Evolutionary conservation across 2,329 filamentous ascomycete genomes (phyloP), one percentile per base, ranked within the genome.

Genomic region (Apiospora malaysiana): DNA sequence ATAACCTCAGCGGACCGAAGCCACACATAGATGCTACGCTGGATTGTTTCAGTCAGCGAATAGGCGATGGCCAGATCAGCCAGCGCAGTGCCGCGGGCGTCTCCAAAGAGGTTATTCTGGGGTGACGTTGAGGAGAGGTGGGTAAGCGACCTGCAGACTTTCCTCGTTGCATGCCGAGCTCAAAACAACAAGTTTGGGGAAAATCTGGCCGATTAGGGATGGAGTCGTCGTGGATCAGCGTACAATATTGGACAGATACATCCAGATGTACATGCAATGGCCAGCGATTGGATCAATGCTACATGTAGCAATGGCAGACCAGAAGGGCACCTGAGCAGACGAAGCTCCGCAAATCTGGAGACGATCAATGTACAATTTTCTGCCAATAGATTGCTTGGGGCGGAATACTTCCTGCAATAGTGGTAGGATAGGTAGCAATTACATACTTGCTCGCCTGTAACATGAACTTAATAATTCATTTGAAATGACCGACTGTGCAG

Each of bases 1-100:
- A 63, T 40, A 63, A 63, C 56, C 56, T 63, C 56, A 40, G 56
- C 56, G 56, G 56, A n/a, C 32, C 56, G 56, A 63, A 63, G 56
- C 18, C 56, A 40, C n/a, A 63, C 56, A 40, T 63, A 63, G 56
- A 63, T 63, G 56, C 32, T 40, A 63, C 56, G 56, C 56, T 63
- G 56, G 56, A 37, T 63, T 40, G 56, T 40, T 63, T 63, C 56
- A 63, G 7, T 21, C 56, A 40, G 56, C 56, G 56, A 63, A 63
- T 63, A 6, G 32, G 18, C 37, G 56, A 14, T 32, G 12, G 56
- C 56, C 56, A 63, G 56, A 40, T 37, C 51, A 59, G 18, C 51
- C 43, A 21, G 43, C 12, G 8, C 40, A 42, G 51, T 32, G 27
- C 51, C 37, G 51, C 32, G 56, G 56, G 32, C 32, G 32, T 63